Conservation (phyloP, 2,329 filamentous ascomycete species). For the Venturia carpophila region DNA sequence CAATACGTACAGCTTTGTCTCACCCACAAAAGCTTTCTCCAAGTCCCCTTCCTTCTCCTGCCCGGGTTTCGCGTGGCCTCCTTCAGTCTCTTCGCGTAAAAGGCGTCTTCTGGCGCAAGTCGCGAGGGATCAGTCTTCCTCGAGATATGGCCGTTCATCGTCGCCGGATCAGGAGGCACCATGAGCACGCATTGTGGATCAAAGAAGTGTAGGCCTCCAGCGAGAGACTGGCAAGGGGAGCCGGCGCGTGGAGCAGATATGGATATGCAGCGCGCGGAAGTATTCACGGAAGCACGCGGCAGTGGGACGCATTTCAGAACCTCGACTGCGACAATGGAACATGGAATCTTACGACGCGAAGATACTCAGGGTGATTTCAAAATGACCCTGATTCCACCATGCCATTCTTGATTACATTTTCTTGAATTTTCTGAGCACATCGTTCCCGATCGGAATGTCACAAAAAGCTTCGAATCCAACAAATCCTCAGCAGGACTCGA, state of each 20-base stretch:
- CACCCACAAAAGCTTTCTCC: conserved; percentile 97
- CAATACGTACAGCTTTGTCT: conserved; percentile 75
- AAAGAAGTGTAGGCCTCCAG: not conserved
- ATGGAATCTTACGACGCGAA: too few relatives aligned
- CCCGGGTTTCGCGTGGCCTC: conserved; percentile 55
- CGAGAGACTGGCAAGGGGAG: not conserved
- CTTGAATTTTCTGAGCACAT: too few relatives aligned
- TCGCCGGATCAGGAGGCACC: conserved; percentile 1
- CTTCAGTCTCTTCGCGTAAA: conserved; percentile 49
- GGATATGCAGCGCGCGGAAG: too few relatives aligned
- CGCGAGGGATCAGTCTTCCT: conserved; percentile 34
- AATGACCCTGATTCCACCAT: too few relatives aligned
- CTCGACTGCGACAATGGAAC: too few relatives aligned
- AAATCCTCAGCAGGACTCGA: too few relatives aligned
- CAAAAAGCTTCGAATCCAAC: too few relatives aligned
- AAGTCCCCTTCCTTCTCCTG: conserved; percentile 58
- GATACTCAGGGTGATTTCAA: too few relatives aligned
- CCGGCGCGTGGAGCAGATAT: not conserved
- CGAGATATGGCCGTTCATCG: not conserved
- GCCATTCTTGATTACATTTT: too few relatives aligned
- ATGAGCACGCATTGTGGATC: not conserved
- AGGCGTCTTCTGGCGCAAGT: conserved; percentile 79
- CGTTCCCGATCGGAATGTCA: too few relatives aligned
- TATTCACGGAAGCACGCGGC: too few relatives aligned
- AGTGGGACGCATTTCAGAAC: too few relatives aligned